Conservation (phyloP, 345 rosid species). For the Brassica carinata region DNA sequence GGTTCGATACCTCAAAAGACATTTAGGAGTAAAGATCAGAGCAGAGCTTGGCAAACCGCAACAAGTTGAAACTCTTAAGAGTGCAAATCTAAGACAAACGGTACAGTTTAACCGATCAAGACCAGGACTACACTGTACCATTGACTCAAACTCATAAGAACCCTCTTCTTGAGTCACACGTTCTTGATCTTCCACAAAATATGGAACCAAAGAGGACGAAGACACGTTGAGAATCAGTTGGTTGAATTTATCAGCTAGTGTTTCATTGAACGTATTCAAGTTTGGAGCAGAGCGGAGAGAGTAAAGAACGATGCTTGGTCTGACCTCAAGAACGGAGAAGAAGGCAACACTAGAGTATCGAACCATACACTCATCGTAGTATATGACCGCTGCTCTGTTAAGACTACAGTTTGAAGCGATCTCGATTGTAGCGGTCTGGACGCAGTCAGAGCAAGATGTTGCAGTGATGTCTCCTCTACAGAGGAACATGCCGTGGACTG, state of each 20-base stretch:
- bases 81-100: neutral
- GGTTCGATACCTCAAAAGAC: conserved; percentile 23
- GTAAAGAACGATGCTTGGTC: neutral
- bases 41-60: conserved; percentile 12
- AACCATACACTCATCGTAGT: conserved; percentile 46
- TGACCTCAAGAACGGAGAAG: neutral
- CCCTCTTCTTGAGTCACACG: conserved; percentile 20
- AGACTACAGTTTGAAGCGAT: conserved; percentile 32
- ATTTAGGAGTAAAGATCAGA: conserved; percentile 27
- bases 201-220: neutral
- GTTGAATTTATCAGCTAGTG: neutral
- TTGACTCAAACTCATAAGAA: conserved; percentile 27
- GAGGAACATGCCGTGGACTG: conserved; percentile 39
- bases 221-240: conserved; percentile 10
- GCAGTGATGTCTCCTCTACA: conserved; percentile 42
- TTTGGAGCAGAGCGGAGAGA: neutral
- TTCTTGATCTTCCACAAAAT: conserved; percentile 26
- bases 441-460: conserved; percentile 43
- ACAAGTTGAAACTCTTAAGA: conserved; percentile 16
- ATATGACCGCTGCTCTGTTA: conserved; percentile 25
- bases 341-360: conserved; percentile 38
- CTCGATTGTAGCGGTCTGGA: conserved; percentile 10
- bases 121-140: conserved; percentile 37
- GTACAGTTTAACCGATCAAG: conserved; percentile 12
- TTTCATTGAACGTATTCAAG: neutral